phyloP scores from a whole-genome alignment of 108 stramenopile species.

The Pinguiococcus pyrenoidosus region DNA sequence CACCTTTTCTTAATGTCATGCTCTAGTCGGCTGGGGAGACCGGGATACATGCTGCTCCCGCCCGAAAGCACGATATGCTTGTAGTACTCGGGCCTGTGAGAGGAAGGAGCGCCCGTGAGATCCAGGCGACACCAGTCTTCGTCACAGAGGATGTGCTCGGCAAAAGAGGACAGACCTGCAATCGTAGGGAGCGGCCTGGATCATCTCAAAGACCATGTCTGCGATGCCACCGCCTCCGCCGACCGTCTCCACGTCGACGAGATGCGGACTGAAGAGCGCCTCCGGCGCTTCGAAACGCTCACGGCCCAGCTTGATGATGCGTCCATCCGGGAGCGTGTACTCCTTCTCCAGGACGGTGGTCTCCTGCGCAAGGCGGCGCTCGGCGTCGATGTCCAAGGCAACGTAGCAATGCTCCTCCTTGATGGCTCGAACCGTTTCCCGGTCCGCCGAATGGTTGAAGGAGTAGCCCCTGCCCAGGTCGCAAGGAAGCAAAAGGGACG shows the following conservation, averaged over 20 bases:
- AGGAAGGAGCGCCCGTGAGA: no score
- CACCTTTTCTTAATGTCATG: conserved; percentile 42
- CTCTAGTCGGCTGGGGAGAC: conserved; percentile 48
- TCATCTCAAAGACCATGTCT: background rate
- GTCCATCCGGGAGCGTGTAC: conserved; percentile 52
- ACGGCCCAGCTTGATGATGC: conserved; percentile 47
- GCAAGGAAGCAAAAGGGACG: no score
- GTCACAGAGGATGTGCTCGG: no score
- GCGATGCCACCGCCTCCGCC: conserved; percentile 25
- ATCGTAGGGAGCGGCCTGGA: background rate
- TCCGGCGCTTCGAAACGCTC: conserved; percentile 58
- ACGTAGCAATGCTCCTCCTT: conserved; percentile 44
- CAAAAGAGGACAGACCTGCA: conserved; percentile 13
- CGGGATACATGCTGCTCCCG: conserved; percentile 46
- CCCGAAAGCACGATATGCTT: conserved; percentile 53
- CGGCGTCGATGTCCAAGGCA: conserved; percentile 33
- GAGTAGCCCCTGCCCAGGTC: conserved; percentile 41
- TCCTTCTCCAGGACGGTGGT: conserved; percentile 46
- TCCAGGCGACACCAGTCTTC: no score
- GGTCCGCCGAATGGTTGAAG: conserved; percentile 39
- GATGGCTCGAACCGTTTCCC: conserved; percentile 37
- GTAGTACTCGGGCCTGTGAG: no score
- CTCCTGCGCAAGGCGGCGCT: conserved; percentile 47
- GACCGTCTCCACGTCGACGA: conserved; percentile 42
- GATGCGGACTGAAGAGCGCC: conserved; percentile 43